Conservation (phyloP, 139 green algal genomes). For the Astrephomene gubernaculifera region DNA sequence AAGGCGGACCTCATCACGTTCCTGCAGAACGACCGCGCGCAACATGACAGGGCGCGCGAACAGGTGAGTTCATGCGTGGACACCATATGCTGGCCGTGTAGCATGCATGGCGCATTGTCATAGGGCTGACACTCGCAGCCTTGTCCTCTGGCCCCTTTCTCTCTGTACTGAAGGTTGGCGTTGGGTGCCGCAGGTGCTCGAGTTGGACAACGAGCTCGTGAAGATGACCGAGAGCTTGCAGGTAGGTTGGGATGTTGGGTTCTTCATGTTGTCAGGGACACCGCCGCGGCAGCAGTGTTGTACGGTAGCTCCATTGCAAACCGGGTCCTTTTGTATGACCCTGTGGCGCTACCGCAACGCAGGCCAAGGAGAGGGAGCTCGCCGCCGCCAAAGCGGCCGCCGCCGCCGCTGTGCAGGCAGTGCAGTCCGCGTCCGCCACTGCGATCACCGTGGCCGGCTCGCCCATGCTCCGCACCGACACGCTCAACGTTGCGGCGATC, state of each 20-base stretch:
- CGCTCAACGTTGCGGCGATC: conserved; percentile 83
- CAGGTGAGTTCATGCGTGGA: conserved; percentile 67
- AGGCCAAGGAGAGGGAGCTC: conserved; percentile 42
- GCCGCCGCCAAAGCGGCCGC: too few species aligned
- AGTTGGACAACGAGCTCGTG: conserved; percentile 61
- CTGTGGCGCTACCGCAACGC: too few species aligned
- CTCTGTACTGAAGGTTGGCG: not conserved
- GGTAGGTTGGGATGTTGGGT: too few species aligned
- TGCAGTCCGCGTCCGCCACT: not conserved
- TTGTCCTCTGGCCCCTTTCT: too few species aligned
- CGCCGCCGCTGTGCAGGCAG: conserved; percentile 28
- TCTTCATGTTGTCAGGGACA: too few species aligned
- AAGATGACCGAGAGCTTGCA: conserved; percentile 49
- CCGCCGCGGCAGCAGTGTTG: too few species aligned
- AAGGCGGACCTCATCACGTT: conserved; percentile 77
- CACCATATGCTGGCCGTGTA: too few species aligned
- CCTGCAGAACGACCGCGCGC: conserved; percentile 88
- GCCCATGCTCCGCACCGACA: conserved; percentile 84
- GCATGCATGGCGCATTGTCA: too few species aligned
- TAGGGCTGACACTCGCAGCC: too few species aligned
- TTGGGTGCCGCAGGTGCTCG: conserved; percentile 56
- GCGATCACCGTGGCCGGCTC: not conserved
- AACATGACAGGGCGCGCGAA: conserved; percentile 88
- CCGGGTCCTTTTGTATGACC: too few species aligned
- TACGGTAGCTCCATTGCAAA: too few species aligned